Base-by-base conservation (phyloP, 2,329 filamentous ascomycete genomes). In the Xylariaceae sp. region DNA sequence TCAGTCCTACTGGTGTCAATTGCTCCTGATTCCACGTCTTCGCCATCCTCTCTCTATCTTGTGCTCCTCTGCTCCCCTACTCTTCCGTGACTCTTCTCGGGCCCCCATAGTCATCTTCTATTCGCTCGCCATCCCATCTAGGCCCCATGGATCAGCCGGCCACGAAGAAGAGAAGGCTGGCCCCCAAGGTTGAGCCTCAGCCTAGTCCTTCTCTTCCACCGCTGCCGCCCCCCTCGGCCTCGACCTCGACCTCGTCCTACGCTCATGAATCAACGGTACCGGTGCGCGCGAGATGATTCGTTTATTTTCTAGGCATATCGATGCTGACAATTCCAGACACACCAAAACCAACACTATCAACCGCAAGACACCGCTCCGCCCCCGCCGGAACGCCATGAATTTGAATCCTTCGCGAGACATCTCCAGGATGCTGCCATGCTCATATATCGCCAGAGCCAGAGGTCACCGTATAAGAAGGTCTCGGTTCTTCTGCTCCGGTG, bases 361-460 rank as follows among this genome's bases (percentile, higher is more conserved):
- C 64, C 64, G 9, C 70, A 69, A 58, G 70, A 72, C 34, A 62
- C 59, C 11, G 64, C 68, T 51, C 71, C 69, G 50, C 70, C 70
- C 51, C 67, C 71, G 42, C 68, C 69, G 7, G 79, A 84, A 67
- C 79, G 82, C 65, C 79, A 83, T 73, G 84, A 87, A 67, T 88
- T 87, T 73, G 85, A 87, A 72, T 80, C 82, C 56, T 87, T 87
- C 69, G 85, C 84, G 61, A 80, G 84, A 51, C 85, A 88, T 74
- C 78, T 88, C 50, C 85, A 88, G 70, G 85, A 87, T 78, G 85
- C 84, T 53, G 84, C 85, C 64, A 86, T 86, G 80, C 77, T 86
- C 67, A 86, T 88, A 65, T 83, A 86, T 70, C 79, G 82, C 63
- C 84, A 86, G 72, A 82, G 82, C 51, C 82, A 86, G 68, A 79